Evolutionary conservation across 306 rosid genomes (phyloP), one percentile per base, ranked within the genome.

Genomic region (barrel medic (Medicago truncatula)): DNA sequence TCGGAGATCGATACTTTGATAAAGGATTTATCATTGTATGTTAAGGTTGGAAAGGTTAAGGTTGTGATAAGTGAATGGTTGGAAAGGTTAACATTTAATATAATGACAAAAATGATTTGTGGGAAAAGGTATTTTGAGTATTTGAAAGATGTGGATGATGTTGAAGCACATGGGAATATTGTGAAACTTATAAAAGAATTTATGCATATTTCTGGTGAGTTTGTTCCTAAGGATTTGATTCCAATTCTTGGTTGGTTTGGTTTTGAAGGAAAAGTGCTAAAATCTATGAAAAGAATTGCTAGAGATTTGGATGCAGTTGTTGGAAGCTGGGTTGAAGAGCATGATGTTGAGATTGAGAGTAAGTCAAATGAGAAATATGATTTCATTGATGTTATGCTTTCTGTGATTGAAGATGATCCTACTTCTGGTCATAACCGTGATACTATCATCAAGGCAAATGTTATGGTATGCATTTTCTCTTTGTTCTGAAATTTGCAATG

Each of bases 311-410:
- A 89, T 12, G 36, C 11, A 4, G 34, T 87, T 58, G 70, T 76
- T 9, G 77, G 79, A 43, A 83, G 79, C 15, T 87, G 89, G 91
- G 68, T 89, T 36, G 85, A 89, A 56, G 88, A 89, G 31, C 94
- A 85, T 67, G 2, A 3, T 40, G 12, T 7, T 40, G 36, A 8
- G 9, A 21, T 23, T 23, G 28, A 34, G 62, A 41, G 80, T 28
- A 5, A 16, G 2, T 28, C 14, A 25, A 50, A 18, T 44, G 75
- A 82, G 12, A 39, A 89, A 75, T 83, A 73, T 46, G 89, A 89
- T 72, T 87, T 86, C 82, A 85, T 87, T 49, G 87, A 89, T 67
- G 74, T 87, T 15, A 73, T 85, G 91, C 67, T 87, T 0, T 84
- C 86, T 52, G 74, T 57, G 18, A 69, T 85, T 80, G 76, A 80